These are phyloP conservation scores for Aspergillus nomiae DNA, from an alignment of 2,329 filamentous ascomycete species.

Conservation along the genomic window DNA sequence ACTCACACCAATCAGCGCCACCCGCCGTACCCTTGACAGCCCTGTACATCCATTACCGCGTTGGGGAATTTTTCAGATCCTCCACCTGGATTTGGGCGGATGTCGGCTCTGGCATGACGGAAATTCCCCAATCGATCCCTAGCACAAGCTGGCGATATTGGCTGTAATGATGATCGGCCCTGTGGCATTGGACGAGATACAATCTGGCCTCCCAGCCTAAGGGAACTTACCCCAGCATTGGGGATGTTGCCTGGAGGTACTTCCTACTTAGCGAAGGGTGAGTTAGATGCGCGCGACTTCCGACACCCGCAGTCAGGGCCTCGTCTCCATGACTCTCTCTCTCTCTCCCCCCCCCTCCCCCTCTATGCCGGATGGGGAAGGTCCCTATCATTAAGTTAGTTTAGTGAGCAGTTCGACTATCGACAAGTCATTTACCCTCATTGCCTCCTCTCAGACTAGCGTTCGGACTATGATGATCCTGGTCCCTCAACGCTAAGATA, in stretches of 20 bases:
- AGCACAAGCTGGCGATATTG: neutral
- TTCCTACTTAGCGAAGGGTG: neutral
- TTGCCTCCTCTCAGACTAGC: neutral
- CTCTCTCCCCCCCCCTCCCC: too few species aligned
- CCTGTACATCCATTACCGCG: neutral
- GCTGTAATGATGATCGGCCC: neutral
- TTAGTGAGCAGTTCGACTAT: too few species aligned
- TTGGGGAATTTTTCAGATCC: conserved; percentile 7
- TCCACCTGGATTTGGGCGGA: neutral
- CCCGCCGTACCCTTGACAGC: neutral
- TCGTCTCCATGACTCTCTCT: neutral
- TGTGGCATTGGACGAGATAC: neutral
- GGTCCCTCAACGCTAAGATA: neutral
- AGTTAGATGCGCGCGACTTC: neutral
- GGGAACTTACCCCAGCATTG: neutral
- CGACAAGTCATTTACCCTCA: neutral
- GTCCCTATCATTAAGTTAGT: neutral
- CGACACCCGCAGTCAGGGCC: too few species aligned
- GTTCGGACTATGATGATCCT: neutral
- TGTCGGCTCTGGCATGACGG: neutral
- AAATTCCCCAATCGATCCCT: neutral
- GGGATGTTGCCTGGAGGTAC: neutral
- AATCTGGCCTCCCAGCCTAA: neutral
- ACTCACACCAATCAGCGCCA: neutral
- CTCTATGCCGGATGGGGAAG: neutral